These are phyloP conservation scores for Fusarium pseudoanthophilum DNA, from an alignment of 2,329 filamentous ascomycete genomes.

Conservation along the genomic window DNA sequence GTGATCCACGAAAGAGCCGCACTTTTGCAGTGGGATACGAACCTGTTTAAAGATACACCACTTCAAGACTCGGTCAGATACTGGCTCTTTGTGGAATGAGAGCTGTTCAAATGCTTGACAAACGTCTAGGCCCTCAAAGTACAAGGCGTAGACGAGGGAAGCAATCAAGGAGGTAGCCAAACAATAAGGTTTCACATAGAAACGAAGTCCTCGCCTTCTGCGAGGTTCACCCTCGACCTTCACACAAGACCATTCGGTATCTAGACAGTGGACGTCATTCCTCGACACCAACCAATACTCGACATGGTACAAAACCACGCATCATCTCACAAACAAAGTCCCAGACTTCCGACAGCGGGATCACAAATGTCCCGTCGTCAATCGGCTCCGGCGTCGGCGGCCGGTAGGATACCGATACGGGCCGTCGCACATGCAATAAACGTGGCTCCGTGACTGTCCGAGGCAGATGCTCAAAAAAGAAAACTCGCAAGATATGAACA, in stretches of 20 bases:
- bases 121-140: neutral
- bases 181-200: neutral
- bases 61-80: neutral
- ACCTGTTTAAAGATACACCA: neutral
- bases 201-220: neutral
- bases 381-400: constrained; percentile 26
- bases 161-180: neutral
- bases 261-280: neutral
- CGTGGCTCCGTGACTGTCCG: constrained; percentile 9
- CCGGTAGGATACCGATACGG: constrained; percentile 12
- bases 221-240: neutral
- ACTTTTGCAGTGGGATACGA: neutral
- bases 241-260: neutral
- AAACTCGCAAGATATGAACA: neutral
- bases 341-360: neutral
- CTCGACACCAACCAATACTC: constrained; percentile 12
- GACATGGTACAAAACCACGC: neutral
- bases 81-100: neutral
- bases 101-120: neutral
- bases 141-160: neutral
- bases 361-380: constrained; percentile 3
- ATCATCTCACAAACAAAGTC: constrained; percentile 7
- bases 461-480: neutral
- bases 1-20: neutral
- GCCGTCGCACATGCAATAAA: constrained; percentile 1